These are phyloP conservation scores for Zygosaccharomyces bisporus DNA, from an alignment of 805 yeast species.

Conservation along the genomic window DNA sequence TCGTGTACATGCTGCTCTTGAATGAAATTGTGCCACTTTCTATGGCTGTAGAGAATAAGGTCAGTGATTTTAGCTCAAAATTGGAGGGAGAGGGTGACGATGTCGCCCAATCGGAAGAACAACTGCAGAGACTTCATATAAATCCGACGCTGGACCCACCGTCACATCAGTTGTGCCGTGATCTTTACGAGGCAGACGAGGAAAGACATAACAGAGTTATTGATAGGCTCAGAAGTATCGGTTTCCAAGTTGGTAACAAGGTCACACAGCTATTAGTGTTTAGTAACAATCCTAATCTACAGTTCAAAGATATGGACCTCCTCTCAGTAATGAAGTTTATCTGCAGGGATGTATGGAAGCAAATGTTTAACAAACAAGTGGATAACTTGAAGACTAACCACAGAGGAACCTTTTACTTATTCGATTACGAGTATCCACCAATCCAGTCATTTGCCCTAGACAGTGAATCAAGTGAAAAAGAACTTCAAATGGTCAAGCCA, in stretches of 20 bases:
- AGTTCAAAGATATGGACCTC: conserved; percentile 52
- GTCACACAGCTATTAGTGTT: conserved; percentile 46
- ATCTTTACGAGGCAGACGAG: conserved; percentile 33
- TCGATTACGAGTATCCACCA: conserved; percentile 32
- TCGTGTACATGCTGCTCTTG: conserved; percentile 59
- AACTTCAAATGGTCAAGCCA: conserved; percentile 30
- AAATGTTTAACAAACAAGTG: conserved; percentile 77
- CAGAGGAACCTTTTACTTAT: conserved; percentile 45
- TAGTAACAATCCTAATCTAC: conserved; percentile 47
- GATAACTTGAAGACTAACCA: conserved; percentile 92
- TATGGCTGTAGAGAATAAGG: conserved; percentile 52
- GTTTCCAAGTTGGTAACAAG: conserved; percentile 64
- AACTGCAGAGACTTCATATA: conserved; percentile 15
- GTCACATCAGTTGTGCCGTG: conserved; percentile 29
- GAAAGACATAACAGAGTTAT: conserved; percentile 47
- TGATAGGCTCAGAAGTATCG: conserved; percentile 62
- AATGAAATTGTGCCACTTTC: conserved; percentile 77
- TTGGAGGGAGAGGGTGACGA: conserved; percentile 15
- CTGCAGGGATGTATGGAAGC: conserved; percentile 88
- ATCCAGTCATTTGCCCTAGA: conserved; percentile 27
- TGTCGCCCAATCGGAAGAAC: conserved; percentile 5
- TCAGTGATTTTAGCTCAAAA: conserved; percentile 22
- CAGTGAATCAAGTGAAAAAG: conserved; percentile 20
- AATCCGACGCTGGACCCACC: conserved; percentile 21
- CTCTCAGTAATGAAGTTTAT: conserved; percentile 86